These are phyloP conservation scores for Cyphellophora europaea DNA, from an alignment of 2,329 filamentous ascomycete genomes.

Conservation along the genomic window DNA sequence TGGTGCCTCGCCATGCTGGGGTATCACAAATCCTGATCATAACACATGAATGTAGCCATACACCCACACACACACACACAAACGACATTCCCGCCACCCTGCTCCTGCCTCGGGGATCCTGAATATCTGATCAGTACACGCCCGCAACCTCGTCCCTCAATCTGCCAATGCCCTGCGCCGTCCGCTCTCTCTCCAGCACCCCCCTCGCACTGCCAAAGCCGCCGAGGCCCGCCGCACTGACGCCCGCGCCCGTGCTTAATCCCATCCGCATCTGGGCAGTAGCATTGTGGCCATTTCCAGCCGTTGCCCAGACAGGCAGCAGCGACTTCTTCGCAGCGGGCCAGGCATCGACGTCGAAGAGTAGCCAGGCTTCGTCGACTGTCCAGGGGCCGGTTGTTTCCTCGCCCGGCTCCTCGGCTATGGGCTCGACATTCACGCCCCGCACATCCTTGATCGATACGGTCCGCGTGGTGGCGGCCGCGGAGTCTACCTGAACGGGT, in stretches of 20 bases:
- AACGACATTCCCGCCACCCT: too few relatives aligned
- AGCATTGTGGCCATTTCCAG: neutral
- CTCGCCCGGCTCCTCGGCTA: neutral
- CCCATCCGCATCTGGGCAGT: too few relatives aligned
- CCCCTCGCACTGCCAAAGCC: neutral
- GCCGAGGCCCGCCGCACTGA: neutral
- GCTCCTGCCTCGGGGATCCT: too few relatives aligned
- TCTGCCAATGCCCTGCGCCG: neutral
- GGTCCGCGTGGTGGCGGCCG: neutral
- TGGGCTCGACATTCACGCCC: neutral
- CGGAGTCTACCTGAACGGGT: neutral
- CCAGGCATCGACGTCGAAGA: constrained; percentile 20
- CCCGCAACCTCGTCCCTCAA: constrained; percentile 1
- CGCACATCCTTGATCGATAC: neutral
- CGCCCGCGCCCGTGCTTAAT: too few relatives aligned
- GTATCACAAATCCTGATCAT: too few relatives aligned
- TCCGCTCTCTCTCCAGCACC: neutral
- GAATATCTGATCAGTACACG: too few relatives aligned
- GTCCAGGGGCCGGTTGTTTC: constrained; percentile 20
- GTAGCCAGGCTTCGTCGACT: constrained; percentile 15
- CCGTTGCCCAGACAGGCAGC: neutral
- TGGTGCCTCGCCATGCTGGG: too few relatives aligned
- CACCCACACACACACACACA: too few relatives aligned
- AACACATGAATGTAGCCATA: too few relatives aligned
- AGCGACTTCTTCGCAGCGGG: constrained; percentile 8